Evolutionary conservation across 1,284 basidiomycete species (phyloP), one percentile per base, ranked within the genome.

Genomic region (Cystobasidium sp.): DNA sequence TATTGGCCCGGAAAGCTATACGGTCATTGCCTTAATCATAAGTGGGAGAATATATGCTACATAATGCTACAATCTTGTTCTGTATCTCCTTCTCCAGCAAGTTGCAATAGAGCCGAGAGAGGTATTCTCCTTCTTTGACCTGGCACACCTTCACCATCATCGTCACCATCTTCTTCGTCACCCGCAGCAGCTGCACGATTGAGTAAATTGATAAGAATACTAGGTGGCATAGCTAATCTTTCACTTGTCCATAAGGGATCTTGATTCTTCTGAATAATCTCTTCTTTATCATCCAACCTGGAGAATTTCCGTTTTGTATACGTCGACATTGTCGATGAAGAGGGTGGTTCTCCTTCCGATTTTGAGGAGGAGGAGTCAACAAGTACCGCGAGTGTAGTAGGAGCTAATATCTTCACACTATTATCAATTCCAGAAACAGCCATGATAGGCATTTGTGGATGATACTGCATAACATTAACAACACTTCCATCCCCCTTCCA

Each of bases 361-460:
- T 31, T 31, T 31, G 31, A 31, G 31, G 31, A 31, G 31, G 31
- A 31, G 31, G 31, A 31, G 31, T 31, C 37, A 37, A 41, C 56
- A 8, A 16, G 39, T n/a, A 39, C 16, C 8, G 37, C 51, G 8
- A 53, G 44, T 24, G 82, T 80, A 3, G 86, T 84, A 10, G 91
- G 90, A 0, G 88, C 87, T 82, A 94, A 93, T 52, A 94, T 82
- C 86, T 97, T 97, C 76, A 96, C 87, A 0, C 91, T 93, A 7
- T 87, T 85, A 81, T 97, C 94, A 75, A 97, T 96, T 0, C 94
- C 94, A 80, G 90, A 92, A 49, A 92, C 89, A 1, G 93, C 93
- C 39, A 94, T 82, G 37, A 97, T 82, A 0, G 94, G 94, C 18
- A 86, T 75, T 86, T 84, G 80, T 0, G 94, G 94, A 79, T 97